Evolutionary conservation across 495 filamentous ascomycete species (phyloP).

Genomic region (Tetracladium marchalianum): DNA sequence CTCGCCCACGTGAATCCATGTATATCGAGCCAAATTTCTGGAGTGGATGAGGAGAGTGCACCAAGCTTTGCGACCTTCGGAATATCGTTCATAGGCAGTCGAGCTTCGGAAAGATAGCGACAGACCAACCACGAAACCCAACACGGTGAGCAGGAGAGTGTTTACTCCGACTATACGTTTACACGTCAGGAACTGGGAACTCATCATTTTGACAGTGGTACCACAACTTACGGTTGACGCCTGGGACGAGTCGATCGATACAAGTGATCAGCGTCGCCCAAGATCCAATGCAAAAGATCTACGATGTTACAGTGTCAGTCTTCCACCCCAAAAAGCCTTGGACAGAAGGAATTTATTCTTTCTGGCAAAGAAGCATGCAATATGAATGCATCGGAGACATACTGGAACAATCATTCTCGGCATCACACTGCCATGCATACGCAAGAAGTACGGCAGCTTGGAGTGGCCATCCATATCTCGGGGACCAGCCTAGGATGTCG

Average conservation of each 20-base stretch:
- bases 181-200: no score
- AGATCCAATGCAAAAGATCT: constrained; percentile 40
- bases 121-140: constrained; percentile 84
- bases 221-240: no score
- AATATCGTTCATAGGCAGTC: constrained; percentile 77
- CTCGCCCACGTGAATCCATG: constrained; percentile 68
- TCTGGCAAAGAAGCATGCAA: no score
- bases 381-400: no score
- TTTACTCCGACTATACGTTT: constrained; percentile 43
- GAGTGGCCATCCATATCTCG: constrained; percentile 66
- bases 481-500: constrained; percentile 38
- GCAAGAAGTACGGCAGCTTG: constrained; percentile 71
- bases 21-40: constrained; percentile 64
- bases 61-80: constrained; percentile 72
- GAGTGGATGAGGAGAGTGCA: constrained; percentile 59
- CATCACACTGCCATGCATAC: constrained; percentile 70
- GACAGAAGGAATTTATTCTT: no score
- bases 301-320: no score
- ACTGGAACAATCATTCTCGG: constrained; percentile 75
- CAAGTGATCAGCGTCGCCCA: constrained; percentile 65
- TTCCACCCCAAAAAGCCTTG: no score
- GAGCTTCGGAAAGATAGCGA: constrained; percentile 75
- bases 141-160: constrained; percentile 67
- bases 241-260: constrained; percentile 40
- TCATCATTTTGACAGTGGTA: no score